These are phyloP conservation scores for Plectosphaerella plurivora DNA, from an alignment of 2,329 filamentous ascomycete species.

Conservation along the genomic window DNA sequence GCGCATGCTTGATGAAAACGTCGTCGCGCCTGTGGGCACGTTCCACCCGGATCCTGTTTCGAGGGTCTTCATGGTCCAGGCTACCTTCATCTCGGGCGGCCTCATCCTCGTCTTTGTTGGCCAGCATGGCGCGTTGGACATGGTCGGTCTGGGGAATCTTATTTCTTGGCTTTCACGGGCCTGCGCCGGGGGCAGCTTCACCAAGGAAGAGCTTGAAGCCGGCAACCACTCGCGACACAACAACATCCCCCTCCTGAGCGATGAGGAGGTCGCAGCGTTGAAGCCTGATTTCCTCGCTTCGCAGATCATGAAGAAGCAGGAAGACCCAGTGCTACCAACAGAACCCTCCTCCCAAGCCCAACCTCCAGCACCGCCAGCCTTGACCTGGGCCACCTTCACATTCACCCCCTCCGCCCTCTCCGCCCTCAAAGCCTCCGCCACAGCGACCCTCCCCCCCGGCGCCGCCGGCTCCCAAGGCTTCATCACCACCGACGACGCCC, in stretches of 20 bases:
- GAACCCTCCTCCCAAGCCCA: background rate
- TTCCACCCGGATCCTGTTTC: constrained; percentile 1
- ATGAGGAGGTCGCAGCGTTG: background rate
- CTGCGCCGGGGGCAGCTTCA: constrained; percentile 39
- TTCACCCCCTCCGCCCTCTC: constrained; percentile 32
- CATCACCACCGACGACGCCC: constrained; percentile 49
- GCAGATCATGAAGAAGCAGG: background rate
- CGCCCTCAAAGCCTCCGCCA: constrained; percentile 33
- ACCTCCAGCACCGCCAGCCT: background rate
- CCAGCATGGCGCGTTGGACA: constrained; percentile 47
- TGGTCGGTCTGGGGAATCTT: constrained; percentile 40
- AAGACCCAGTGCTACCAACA: background rate
- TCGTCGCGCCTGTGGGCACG: constrained; percentile 23
- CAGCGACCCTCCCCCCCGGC: constrained; percentile 10
- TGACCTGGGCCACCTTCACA: constrained; percentile 39
- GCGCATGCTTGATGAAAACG: constrained; percentile 39
- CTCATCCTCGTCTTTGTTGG: constrained; percentile 43
- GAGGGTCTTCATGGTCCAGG: constrained; percentile 7
- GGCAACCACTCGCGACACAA: constrained; percentile 36
- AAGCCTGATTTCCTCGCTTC: background rate
- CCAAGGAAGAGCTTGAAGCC: constrained; percentile 31
- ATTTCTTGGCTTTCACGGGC: constrained; percentile 45
- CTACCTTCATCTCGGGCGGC: constrained; percentile 31
- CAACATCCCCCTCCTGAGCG: constrained; percentile 30
- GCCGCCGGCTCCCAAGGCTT: constrained; percentile 17